Evolutionary conservation across 2,329 filamentous ascomycete genomes (phyloP).

Genomic region (Exophiala viscosa): DNA sequence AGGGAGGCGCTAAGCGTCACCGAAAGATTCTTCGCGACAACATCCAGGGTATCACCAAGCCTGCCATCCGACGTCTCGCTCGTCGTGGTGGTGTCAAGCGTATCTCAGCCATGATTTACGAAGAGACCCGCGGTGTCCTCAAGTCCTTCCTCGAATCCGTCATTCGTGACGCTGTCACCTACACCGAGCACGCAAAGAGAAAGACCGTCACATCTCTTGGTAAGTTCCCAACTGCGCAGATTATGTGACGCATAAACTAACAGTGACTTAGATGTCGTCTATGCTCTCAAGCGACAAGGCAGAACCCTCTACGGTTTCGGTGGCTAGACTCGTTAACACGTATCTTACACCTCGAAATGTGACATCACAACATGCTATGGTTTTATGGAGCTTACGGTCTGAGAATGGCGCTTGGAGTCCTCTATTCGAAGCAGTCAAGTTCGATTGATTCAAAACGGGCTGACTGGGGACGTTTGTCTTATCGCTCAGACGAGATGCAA

Average conservation of each 20-base stretch:
- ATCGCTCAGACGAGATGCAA: constrained; percentile 8
- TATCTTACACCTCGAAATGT: constrained; percentile 10
- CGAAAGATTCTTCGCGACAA: constrained; percentile 55
- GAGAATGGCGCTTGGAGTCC: constrained; percentile 17
- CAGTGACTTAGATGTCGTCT: constrained; percentile 53
- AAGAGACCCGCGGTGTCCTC: constrained; percentile 72
- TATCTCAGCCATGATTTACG: constrained; percentile 91
- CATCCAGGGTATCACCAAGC: constrained; percentile 55
- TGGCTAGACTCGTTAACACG: constrained; percentile 55
- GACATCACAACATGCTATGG: constrained; percentile 10
- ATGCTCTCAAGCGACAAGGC: constrained; percentile 65
- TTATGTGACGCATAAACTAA: constrained; percentile 2
- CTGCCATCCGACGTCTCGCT: constrained; percentile 53
- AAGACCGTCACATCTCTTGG: constrained; percentile 68
- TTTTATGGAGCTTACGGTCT: constrained; percentile 22
- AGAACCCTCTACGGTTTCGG: constrained; percentile 75
- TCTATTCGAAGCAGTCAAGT: constrained; percentile 13
- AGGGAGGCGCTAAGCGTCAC: constrained; percentile 54
- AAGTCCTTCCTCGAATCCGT: constrained; percentile 73
- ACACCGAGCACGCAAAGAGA: constrained; percentile 77
- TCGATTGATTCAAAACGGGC: constrained; percentile 5
- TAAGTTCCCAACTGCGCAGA: constrained; percentile 6
- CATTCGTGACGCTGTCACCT: constrained; percentile 73
- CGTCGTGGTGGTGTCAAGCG: constrained; percentile 94
- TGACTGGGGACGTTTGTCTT: constrained; percentile 6